Evolutionary conservation across 1,284 basidiomycete genomes (phyloP).

Genomic region (Ganoderma multipileum): DNA sequence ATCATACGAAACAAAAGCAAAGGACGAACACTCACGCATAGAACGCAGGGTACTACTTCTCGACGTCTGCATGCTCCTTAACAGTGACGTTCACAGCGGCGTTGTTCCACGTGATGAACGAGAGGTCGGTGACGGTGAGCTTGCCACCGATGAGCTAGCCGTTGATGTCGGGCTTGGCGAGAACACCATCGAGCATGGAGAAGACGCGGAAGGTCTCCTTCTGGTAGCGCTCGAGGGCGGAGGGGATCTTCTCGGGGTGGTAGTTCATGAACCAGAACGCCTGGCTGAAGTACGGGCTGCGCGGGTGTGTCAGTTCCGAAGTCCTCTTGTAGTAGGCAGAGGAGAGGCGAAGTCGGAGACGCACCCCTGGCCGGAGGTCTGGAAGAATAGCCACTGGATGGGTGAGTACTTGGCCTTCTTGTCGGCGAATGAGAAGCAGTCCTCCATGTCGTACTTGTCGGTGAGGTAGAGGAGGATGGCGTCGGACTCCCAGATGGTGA

Average conservation of each 20-base stretch:
- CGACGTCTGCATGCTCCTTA: conserved; percentile 19
- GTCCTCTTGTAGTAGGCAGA: no score
- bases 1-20: background rate
- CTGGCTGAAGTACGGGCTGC: conserved; percentile 36
- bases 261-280: conserved; percentile 39
- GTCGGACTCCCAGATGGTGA: conserved; percentile 54
- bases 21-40: conserved; percentile 19
- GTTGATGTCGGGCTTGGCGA: conserved; percentile 28
- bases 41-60: conserved; percentile 30
- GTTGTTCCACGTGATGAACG: conserved; percentile 33
- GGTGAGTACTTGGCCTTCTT: conserved; percentile 28
- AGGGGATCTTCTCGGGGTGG: conserved; percentile 36
- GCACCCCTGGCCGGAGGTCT: conserved; percentile 37
- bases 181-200: conserved; percentile 41
- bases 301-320: no score
- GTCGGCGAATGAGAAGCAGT: conserved; percentile 32
- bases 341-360: no score
- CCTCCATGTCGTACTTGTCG: conserved; percentile 28
- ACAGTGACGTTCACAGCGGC: conserved; percentile 18
- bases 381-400: conserved; percentile 38
- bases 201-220: conserved; percentile 43
- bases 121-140: conserved; percentile 35
- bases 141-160: conserved; percentile 33
- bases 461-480: conserved; percentile 41
- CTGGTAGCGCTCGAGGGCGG: conserved; percentile 41